phyloP scores from a whole-genome alignment of 495 filamentous ascomycete species.

The Gamarada debralockiae region DNA sequence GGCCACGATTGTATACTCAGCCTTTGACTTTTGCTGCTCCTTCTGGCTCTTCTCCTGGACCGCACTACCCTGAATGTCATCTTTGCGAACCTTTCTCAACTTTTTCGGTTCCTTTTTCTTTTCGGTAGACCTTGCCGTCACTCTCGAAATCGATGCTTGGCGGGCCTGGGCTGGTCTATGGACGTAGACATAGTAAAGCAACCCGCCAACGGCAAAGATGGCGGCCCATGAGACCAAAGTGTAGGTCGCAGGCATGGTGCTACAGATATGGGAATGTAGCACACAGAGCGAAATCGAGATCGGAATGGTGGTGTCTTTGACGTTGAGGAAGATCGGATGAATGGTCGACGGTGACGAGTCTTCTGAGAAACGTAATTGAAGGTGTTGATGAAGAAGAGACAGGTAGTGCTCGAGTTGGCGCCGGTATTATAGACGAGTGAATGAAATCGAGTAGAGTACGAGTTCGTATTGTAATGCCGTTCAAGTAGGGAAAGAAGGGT shows the following conservation, averaged over 20 bases:
- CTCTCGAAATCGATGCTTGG: slow-evolving; percentile 3
- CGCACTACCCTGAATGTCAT: not conserved
- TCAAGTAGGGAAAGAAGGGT: not conserved
- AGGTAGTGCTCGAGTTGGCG: not conserved
- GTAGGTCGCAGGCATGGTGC: slow-evolving; percentile 14
- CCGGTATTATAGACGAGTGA: not conserved
- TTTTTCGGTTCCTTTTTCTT: slow-evolving; percentile 6
- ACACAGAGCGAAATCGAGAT: not conserved
- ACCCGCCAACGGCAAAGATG: slow-evolving; percentile 46
- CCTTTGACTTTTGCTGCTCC: not conserved
- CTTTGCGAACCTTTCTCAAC: slow-evolving; percentile 15
- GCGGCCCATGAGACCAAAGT: slow-evolving; percentile 53
- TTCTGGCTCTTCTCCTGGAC: slow-evolving; percentile 16
- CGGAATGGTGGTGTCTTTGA: not conserved
- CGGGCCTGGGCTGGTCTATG: slow-evolving; percentile 11
- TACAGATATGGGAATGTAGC: not conserved
- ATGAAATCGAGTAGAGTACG: too few species aligned
- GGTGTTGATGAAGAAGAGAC: not conserved
- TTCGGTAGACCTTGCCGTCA: slow-evolving; percentile 1
- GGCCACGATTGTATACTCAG: not conserved
- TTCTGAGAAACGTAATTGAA: not conserved
- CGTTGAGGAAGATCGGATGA: not conserved
- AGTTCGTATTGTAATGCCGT: too few species aligned
- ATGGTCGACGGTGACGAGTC: not conserved
- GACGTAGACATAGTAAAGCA: slow-evolving; percentile 19